Evolutionary conservation across 139 green algal genomes (phyloP).

Genomic region (Ettlia oleoabundans): DNA sequence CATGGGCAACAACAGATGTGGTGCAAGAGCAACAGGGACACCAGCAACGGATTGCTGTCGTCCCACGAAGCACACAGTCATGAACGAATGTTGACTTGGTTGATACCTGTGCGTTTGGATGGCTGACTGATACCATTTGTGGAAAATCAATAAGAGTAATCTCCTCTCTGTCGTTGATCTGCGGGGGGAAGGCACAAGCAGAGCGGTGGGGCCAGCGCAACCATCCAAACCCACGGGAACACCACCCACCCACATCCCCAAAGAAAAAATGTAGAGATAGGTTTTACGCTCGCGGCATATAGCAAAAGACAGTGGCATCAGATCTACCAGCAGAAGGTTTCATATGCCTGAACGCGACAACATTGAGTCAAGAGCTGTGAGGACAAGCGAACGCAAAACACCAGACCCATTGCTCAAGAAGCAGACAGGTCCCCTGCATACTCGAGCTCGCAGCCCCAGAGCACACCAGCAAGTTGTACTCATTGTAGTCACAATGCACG

Average conservation of each 20-base stretch:
- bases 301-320: too few relatives aligned
- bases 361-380: too few relatives aligned
- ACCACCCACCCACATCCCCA: too few relatives aligned
- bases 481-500: slow-evolving; percentile 99
- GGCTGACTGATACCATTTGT: slow-evolving; percentile 95
- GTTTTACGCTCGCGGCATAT: neutral
- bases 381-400: too few relatives aligned
- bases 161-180: slow-evolving; percentile 71
- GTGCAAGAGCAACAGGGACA: neutral
- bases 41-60: neutral
- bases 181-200: neutral
- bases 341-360: too few relatives aligned
- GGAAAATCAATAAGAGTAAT: slow-evolving; percentile 97
- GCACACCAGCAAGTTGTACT: slow-evolving; percentile 94
- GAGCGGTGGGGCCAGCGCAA: too few relatives aligned
- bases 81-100: neutral
- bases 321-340: too few relatives aligned
- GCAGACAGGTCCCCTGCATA: too few relatives aligned
- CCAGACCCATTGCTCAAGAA: too few relatives aligned
- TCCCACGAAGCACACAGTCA: neutral
- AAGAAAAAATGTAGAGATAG: neutral
- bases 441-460: too few relatives aligned
- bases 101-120: slow-evolving; percentile 81
- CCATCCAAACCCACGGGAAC: too few relatives aligned
- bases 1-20: neutral